These are phyloP conservation scores for Ilex aquifolium DNA, from an alignment of 257 asterid species.

Conservation along the genomic window DNA sequence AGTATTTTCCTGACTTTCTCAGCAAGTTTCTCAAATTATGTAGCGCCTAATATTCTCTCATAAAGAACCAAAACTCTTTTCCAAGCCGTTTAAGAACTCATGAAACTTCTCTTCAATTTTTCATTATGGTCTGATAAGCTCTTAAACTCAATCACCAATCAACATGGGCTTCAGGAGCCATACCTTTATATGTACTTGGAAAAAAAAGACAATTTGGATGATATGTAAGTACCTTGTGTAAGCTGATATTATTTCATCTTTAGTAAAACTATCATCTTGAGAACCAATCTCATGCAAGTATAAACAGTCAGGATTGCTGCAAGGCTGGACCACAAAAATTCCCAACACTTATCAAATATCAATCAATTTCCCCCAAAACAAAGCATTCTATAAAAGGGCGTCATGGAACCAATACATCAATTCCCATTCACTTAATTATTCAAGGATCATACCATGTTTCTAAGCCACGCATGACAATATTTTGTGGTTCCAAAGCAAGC, in stretches of 20 bases:
- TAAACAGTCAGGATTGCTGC: slow-evolving; percentile 85
- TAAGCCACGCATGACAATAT: slow-evolving; percentile 91
- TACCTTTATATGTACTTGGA: neutral
- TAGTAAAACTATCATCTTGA: slow-evolving; percentile 84
- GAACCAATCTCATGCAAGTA: slow-evolving; percentile 86
- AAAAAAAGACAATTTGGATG: neutral
- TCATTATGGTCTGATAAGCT: neutral
- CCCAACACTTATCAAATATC: neutral
- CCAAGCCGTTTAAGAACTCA: neutral
- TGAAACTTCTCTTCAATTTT: too few species aligned
- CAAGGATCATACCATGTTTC: slow-evolving; percentile 55
- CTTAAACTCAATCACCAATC: neutral
- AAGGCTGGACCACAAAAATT: slow-evolving; percentile 53
- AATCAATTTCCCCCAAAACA: neutral
- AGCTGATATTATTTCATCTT: slow-evolving; percentile 87
- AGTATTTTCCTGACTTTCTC: too few species aligned
- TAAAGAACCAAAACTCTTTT: neutral
- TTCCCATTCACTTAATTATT: neutral
- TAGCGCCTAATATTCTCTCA: too few species aligned
- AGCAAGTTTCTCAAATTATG: too few species aligned
- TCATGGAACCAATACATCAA: neutral
- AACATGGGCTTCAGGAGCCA: neutral
- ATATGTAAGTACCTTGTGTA: slow-evolving; percentile 60
- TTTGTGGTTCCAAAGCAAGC: slow-evolving; percentile 92
- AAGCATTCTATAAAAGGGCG: neutral